A percentile compares a stretch with the other conserved stretches of the same genome.
phyloP scores from a whole-genome alignment of 345 rosid species.

The Dimocarpus longan region DNA sequence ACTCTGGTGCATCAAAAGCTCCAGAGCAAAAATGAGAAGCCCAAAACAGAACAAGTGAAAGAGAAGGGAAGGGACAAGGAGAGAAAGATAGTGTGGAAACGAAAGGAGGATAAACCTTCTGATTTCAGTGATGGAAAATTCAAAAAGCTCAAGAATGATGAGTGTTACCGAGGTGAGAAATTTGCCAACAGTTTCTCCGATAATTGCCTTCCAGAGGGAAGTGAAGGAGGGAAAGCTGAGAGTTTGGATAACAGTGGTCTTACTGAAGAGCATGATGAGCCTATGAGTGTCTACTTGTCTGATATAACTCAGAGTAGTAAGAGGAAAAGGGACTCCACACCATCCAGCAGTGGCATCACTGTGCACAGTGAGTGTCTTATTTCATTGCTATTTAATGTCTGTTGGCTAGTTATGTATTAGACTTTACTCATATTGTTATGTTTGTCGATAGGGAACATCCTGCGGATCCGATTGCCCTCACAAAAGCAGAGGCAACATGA shows the following conservation, averaged over 20 bases:
- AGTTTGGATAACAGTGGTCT: constrained; percentile 54
- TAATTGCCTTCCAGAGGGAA: background rate
- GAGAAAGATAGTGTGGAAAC: constrained; percentile 25
- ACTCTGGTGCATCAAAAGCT: constrained; percentile 53
- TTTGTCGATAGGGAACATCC: constrained; percentile 42
- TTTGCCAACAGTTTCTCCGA: background rate
- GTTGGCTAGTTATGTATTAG: background rate
- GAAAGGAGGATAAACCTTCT: constrained; percentile 27
- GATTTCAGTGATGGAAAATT: constrained; percentile 25
- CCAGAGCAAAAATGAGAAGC: constrained; percentile 40
- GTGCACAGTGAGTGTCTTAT: constrained; percentile 34
- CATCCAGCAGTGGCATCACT: constrained; percentile 21
- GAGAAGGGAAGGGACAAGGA: constrained; percentile 31
- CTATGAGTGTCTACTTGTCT: constrained; percentile 41
- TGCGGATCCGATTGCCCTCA: constrained; percentile 49
- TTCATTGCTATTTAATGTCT: background rate
- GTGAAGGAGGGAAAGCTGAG: constrained; percentile 40
- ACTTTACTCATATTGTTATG: constrained; percentile 12
- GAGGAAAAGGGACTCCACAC: constrained; percentile 28
- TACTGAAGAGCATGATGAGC: constrained; percentile 61
- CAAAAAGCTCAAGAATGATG: constrained; percentile 7
- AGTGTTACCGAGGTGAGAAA: background rate
- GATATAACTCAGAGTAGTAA: constrained; percentile 50
- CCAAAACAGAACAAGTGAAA: constrained; percentile 38
- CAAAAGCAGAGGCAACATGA: constrained; percentile 27